These are phyloP conservation scores for Entelexis sorbosivorans DNA, from an alignment of 1,139 yeast genomes.

Conservation along the genomic window DNA sequence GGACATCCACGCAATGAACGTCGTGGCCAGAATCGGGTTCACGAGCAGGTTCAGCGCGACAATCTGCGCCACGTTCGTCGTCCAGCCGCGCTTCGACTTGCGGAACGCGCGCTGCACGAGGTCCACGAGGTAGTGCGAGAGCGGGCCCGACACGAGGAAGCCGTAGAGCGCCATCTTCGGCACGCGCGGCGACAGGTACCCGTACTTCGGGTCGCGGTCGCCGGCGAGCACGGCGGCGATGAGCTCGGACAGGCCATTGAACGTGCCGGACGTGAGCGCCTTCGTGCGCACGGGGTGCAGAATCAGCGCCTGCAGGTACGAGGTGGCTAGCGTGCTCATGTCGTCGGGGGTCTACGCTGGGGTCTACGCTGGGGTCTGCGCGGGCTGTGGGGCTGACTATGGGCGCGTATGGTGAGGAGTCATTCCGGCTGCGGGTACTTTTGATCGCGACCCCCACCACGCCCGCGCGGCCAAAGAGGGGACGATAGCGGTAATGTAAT, in stretches of 20 bases:
- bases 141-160: conserved; percentile 57
- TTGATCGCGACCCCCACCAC: neutral
- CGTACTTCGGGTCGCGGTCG: conserved; percentile 30
- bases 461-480: neutral
- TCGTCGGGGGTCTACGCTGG: too few relatives aligned
- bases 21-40: conserved; percentile 51
- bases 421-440: neutral
- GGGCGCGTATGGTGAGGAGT: neutral
- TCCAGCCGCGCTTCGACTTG: conserved; percentile 26
- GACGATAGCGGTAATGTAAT: neutral
- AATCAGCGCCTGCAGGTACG: conserved; percentile 22
- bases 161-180: conserved; percentile 67
- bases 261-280: conserved; percentile 32
- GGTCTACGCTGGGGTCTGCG: too few relatives aligned
- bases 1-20: conserved; percentile 43
- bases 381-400: neutral
- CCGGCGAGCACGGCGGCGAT: conserved; percentile 33
- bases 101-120: conserved; percentile 31
- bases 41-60: conserved; percentile 49
- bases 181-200: conserved; percentile 37
- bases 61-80: conserved; percentile 45
- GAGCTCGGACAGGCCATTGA: conserved; percentile 32
- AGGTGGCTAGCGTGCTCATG: conserved; percentile 15
- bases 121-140: conserved; percentile 44
- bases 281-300: conserved; percentile 29